Evolutionary conservation across 768 basidiomycete species (phyloP), one percentile per base, ranked within the genome.

Genomic region (Podaxis sp.): DNA sequence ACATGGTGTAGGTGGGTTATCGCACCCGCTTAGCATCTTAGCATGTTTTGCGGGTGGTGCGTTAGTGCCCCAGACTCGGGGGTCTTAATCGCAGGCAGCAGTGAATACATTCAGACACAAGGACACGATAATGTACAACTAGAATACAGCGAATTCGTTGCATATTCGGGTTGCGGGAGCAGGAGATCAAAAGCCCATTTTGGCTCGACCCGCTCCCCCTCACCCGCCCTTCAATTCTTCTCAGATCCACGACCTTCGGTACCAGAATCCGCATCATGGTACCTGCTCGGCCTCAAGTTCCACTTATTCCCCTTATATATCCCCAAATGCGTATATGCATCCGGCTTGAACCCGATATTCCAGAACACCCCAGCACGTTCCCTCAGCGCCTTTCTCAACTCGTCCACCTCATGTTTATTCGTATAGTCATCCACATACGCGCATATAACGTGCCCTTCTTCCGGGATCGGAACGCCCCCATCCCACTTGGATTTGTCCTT

Each of bases 341-440:
- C 78, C 22, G 76, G 70, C 66, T 79, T 79, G 72, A 77, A 78
- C 3, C 75, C 75, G 56, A 77, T 76, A 64, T 71, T 76, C 71
- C 37, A 59, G 20, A 51, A 50, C 13, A 68, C 67, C 3, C 79
- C 78, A 30, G 71, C 65, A 33, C 50, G 49, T 10, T 49, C 62
- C 52, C 70, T 73, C 63, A 79, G 63, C n/a, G 68, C 73, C 44
- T 75, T 69, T 66, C 78, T 68, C 53, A 80, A 58, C 52, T 63
- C 64, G 10, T 61, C 65, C 2, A 78, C 75, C 51, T 77, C 75
- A 7, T 63, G 67, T 22, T 46, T 44, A 56, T 70, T 64, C 20
- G 58, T 66, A 55, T 72, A 73, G 53, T 74, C 70, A n/a, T 71
- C 67, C 36, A 68, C 68, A 58, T 75, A 75, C n/a, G 75, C 71